These are phyloP conservation scores for Steccherinum ochraceum DNA, from an alignment of 768 basidiomycete species.

Conservation along the genomic window DNA sequence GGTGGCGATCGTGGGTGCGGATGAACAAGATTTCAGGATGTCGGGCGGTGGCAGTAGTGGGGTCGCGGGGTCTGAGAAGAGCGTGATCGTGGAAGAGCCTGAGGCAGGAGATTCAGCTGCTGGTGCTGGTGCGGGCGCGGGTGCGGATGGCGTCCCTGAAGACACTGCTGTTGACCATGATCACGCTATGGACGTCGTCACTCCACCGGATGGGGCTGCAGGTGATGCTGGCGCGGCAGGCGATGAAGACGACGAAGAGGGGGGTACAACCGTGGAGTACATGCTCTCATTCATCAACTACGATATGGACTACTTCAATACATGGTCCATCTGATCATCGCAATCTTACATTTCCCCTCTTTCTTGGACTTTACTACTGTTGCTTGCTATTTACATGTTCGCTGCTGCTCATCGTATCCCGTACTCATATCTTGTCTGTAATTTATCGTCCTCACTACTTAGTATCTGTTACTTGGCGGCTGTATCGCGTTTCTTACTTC, in stretches of 20 bases:
- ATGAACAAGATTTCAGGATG: slow-evolving; percentile 73
- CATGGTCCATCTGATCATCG: slow-evolving; percentile 51
- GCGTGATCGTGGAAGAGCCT: slow-evolving; percentile 7
- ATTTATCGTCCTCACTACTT: neutral
- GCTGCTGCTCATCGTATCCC: no score
- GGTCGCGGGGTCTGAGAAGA: no score
- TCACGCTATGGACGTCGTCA: slow-evolving; percentile 29
- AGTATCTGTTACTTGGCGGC: neutral
- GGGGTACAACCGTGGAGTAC: slow-evolving; percentile 76
- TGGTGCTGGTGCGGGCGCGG: slow-evolving; percentile 22
- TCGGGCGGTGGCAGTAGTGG: slow-evolving; percentile 34
- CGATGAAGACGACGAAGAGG: slow-evolving; percentile 36
- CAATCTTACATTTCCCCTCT: neutral
- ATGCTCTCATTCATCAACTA: slow-evolving; percentile 65
- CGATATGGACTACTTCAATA: slow-evolving; percentile 66
- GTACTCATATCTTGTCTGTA: neutral
- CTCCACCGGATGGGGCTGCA: no score
- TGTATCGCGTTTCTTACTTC: no score
- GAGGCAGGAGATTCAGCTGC: slow-evolving; percentile 7
- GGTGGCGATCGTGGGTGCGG: slow-evolving; percentile 65
- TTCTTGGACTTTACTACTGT: neutral
- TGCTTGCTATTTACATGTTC: neutral
- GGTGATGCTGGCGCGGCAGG: slow-evolving; percentile 35
- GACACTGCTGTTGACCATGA: slow-evolving; percentile 16
- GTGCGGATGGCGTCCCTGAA: slow-evolving; percentile 10